Conservation (phyloP, 768 basidiomycete genomes). For the Gyrodon lividus region DNA sequence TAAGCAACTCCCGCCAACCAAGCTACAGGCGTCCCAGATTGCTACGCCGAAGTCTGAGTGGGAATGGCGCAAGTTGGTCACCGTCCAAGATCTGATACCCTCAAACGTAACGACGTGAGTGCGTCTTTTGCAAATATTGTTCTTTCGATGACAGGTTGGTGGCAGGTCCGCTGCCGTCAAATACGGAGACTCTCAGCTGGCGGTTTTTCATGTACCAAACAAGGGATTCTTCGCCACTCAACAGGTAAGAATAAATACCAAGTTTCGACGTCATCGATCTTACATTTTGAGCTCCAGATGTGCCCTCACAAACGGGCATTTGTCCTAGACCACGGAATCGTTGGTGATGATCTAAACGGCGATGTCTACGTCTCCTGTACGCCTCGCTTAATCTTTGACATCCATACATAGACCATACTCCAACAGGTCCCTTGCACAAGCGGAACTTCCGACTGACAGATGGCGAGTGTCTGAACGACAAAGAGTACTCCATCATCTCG, state of each 20-base stretch:
- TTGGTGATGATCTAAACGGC: constrained; percentile 61
- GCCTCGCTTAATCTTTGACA: constrained; percentile 13
- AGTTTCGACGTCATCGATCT: not conserved
- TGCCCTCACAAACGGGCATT: constrained; percentile 58
- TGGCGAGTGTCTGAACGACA: constrained; percentile 60
- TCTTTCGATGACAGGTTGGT: not conserved
- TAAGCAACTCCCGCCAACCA: constrained; percentile 49
- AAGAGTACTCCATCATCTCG: constrained; percentile 55
- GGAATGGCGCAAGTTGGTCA: constrained; percentile 55
- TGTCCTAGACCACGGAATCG: constrained; percentile 66
- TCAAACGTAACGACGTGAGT: constrained; percentile 49
- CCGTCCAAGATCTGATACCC: constrained; percentile 46
- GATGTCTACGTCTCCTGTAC: constrained; percentile 49
- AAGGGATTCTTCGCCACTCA: constrained; percentile 65
- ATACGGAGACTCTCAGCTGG: constrained; percentile 65
- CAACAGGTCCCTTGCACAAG: constrained; percentile 60
- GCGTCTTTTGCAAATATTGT: not conserved
- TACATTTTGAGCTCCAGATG: constrained; percentile 30
- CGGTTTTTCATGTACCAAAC: constrained; percentile 62
- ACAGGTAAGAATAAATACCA: constrained; percentile 44
- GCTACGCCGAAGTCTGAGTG: constrained; percentile 48
- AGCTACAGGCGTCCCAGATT: constrained; percentile 40
- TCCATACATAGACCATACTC: not conserved
- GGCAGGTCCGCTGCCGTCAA: constrained; percentile 49
- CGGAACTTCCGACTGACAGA: constrained; percentile 56